These are phyloP conservation scores for Eucalyptus pauciflora DNA, from an alignment of 345 rosid genomes.

Conservation along the genomic window DNA sequence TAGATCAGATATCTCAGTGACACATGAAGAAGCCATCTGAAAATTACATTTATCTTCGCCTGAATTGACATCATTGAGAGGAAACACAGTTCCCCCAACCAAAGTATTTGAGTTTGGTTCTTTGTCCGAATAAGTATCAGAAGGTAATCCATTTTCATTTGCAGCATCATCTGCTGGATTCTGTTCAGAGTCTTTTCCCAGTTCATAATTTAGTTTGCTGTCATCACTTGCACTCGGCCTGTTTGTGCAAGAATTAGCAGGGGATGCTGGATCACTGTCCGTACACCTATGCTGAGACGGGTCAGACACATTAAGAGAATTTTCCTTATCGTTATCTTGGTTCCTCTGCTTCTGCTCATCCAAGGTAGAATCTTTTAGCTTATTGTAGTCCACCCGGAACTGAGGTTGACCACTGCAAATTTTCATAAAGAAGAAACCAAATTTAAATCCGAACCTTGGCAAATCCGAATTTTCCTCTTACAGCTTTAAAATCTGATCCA, in stretches of 20 bases:
- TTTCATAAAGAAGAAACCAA: not conserved
- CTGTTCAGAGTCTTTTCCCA: slow-evolving; percentile 1
- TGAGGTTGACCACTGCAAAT: slow-evolving; percentile 29
- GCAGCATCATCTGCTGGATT: not conserved
- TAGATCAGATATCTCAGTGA: not conserved
- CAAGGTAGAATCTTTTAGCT: not conserved
- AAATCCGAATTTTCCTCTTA: not conserved
- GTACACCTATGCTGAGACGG: not conserved
- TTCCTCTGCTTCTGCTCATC: slow-evolving; percentile 2
- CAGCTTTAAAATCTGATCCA: not conserved
- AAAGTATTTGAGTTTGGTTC: not conserved
- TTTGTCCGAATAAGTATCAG: not conserved
- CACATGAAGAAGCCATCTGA: not conserved
- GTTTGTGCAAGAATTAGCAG: not conserved
- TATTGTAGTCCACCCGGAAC: not conserved
- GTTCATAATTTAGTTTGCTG: not conserved
- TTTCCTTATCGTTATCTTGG: not conserved
- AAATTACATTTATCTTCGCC: not conserved
- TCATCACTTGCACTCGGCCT: not conserved
- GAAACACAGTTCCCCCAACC: not conserved
- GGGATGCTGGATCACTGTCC: not conserved
- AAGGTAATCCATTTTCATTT: slow-evolving; percentile 8
- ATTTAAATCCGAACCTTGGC: not conserved
- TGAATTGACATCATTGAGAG: not conserved
- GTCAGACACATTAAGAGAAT: not conserved